A percentile compares a stretch with the other conserved stretches of the same genome.
phyloP scores from a whole-genome alignment of 768 basidiomycete species.

The Terana coerulea region DNA sequence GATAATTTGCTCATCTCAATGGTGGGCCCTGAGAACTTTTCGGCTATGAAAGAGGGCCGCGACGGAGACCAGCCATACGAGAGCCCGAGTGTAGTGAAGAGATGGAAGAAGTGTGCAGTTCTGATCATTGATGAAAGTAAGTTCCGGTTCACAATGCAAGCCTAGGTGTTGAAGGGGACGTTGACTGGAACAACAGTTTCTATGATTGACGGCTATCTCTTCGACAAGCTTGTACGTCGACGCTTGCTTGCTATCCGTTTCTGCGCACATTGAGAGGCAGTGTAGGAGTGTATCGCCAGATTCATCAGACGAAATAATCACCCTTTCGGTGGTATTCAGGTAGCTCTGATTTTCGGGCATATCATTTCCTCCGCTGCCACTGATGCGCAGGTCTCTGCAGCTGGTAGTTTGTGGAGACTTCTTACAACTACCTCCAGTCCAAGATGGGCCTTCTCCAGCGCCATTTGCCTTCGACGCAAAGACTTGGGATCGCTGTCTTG shows the following conservation, averaged over 20 bases:
- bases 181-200: too few relatives aligned
- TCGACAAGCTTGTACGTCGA: too few relatives aligned
- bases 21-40: background rate
- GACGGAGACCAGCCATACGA: background rate
- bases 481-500: conserved; percentile 67
- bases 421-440: conserved; percentile 85
- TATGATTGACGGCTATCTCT: conserved; percentile 77
- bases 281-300: conserved; percentile 59
- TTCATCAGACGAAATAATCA: conserved; percentile 41
- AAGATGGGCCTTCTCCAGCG: too few relatives aligned
- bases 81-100: conserved; percentile 26
- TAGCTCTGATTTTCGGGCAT: too few relatives aligned
- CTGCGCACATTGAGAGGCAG: too few relatives aligned
- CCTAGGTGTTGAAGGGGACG: too few relatives aligned
- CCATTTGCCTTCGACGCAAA: conserved; percentile 81
- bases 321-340: conserved; percentile 89
- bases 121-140: conserved; percentile 84
- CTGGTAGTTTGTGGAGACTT: conserved; percentile 85
- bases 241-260: too few relatives aligned
- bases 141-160: background rate
- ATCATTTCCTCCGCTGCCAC: too few relatives aligned
- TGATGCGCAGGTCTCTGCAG: too few relatives aligned
- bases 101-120: conserved; percentile 60
- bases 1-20: conserved; percentile 20
- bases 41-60: background rate